Base-by-base conservation (phyloP, 306 rosid species). In the Cotoneaster glaucophyllus region DNA sequence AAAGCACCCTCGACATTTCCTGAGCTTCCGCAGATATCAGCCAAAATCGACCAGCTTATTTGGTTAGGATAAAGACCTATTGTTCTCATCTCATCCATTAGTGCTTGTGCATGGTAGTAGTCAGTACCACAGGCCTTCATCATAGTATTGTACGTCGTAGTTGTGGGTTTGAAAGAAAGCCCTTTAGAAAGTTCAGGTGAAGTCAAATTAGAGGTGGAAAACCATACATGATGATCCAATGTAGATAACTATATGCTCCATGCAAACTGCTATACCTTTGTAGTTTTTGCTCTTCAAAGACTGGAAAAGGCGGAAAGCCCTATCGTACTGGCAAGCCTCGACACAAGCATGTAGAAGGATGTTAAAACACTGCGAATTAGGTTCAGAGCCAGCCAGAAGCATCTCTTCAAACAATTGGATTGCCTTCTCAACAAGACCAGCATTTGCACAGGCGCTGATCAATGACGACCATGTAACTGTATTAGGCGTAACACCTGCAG, bases 121-220 rank as follows among this genome's bases (percentile, higher is more conserved):
- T 95, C 91, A 74, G 96, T 82, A 74, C 96, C 98, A 78, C 98
- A 95, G 34, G 98, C 97, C 87, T 95, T 95, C 88, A 95, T 88
- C 81, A 95, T 84, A 80, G 78, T 90, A 84, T 95, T 92, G 85
- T 95, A 95, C 12, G 97, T 95, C 22, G 96, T 45, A 64, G 82
- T 83, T 59, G 96, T 90, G 67, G 98, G 98, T 61, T 50, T 80
- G 81, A 94, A 94, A 64, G 92, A 84, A 83, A 88, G 84, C 71
- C 86, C 86, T 89, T 84, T 70, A 13, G 82, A 81, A 78, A 86
- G 82, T 80, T 79, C 75, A 86, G 81, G 82, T 79, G 84, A 64
- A 73, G 85, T 44, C 28, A 85, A 65, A 82, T 79, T 80, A 81
- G 87, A 83, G 75, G 79, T 79, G 80, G 56, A 64, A 80, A 61